A percentile compares a stretch with the other conserved stretches of the same genome.
These are phyloP conservation scores for Paracoccidioides lutzii DNA, from an alignment of 2,329 filamentous ascomycete genomes.

Conservation along the genomic window DNA sequence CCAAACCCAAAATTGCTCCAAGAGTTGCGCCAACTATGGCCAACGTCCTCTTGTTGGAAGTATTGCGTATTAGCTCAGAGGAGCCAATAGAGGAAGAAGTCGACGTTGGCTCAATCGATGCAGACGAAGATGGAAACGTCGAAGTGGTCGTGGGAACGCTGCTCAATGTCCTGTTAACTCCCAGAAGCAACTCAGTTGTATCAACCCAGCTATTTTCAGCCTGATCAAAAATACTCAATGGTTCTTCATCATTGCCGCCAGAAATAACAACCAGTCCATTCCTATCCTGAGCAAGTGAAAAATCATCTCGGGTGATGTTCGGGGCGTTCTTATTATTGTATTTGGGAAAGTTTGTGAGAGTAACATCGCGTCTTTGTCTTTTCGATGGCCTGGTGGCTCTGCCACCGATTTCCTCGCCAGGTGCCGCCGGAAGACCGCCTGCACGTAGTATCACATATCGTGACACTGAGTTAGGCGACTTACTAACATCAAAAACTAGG, in stretches of 20 bases:
- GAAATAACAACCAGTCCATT: constrained; percentile 60
- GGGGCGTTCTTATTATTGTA: constrained; percentile 70
- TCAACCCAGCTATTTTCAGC: constrained; percentile 67
- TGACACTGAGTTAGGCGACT: constrained; percentile 61
- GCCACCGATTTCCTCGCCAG: constrained; percentile 38
- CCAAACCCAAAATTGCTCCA: constrained; percentile 64
- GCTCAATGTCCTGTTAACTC: constrained; percentile 23
- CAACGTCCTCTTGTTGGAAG: constrained; percentile 21
- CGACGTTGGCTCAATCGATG: constrained; percentile 18
- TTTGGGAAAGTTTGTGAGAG: constrained; percentile 54
- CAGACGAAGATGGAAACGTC: not conserved
- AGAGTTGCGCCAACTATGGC: constrained; percentile 70
- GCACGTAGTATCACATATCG: constrained; percentile 54
- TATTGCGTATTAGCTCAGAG: constrained; percentile 22
- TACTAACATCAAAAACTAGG: constrained; percentile 62
- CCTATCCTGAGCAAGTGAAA: constrained; percentile 55
- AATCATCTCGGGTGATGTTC: constrained; percentile 49
- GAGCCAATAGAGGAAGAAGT: constrained; percentile 16
- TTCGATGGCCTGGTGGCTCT: constrained; percentile 11
- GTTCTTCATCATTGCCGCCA: constrained; percentile 56
- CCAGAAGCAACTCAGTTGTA: constrained; percentile 47
- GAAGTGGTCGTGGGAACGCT: constrained; percentile 13
- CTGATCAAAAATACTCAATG: constrained; percentile 65
- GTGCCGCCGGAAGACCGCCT: constrained; percentile 39
- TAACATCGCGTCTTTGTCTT: constrained; percentile 41